These are phyloP conservation scores for Suhomyces tanzawaensis DNA, from an alignment of 805 yeast genomes.

Conservation along the genomic window DNA sequence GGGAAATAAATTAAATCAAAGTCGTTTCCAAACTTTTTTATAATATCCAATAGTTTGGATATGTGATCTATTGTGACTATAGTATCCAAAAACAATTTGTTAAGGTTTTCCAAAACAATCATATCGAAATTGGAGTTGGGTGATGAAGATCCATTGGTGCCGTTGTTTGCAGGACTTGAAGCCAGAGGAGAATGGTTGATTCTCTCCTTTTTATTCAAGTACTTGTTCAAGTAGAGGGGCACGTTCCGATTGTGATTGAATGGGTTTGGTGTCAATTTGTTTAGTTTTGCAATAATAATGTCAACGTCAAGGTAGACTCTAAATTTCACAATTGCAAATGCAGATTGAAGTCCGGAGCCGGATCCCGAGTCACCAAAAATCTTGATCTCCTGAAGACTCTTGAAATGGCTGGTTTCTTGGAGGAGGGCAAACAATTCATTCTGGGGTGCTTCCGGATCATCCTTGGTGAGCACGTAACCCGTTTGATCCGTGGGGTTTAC, in stretches of 20 bases:
- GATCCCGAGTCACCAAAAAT: slow-evolving; percentile 15
- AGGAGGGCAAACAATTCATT: slow-evolving; percentile 28
- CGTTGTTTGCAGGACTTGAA: neutral
- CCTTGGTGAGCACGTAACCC: slow-evolving; percentile 4
- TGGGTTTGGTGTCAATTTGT: slow-evolving; percentile 18
- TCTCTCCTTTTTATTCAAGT: slow-evolving; percentile 58
- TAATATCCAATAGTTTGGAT: slow-evolving; percentile 39
- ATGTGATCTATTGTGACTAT: slow-evolving; percentile 10
- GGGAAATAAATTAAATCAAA: slow-evolving; percentile 58
- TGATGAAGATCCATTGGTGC: slow-evolving; percentile 7
- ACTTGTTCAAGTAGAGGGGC: slow-evolving; percentile 56
- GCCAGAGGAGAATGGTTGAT: neutral
- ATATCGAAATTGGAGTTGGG: slow-evolving; percentile 18
- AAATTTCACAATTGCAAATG: slow-evolving; percentile 32
- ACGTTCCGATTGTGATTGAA: slow-evolving; percentile 28
- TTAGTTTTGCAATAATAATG: slow-evolving; percentile 18
- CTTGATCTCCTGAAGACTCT: slow-evolving; percentile 20
- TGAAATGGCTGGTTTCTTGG: slow-evolving; percentile 15
- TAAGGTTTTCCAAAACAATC: slow-evolving; percentile 42
- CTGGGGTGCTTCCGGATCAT: slow-evolving; percentile 13
- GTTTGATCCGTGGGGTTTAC: slow-evolving; percentile 17
- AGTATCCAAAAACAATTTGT: slow-evolving; percentile 51
- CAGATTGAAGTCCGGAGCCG: neutral
- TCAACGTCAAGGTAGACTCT: slow-evolving; percentile 35
- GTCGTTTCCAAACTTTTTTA: slow-evolving; percentile 42